Evolutionary conservation across 2,329 filamentous ascomycete genomes (phyloP).

Genomic region (Penicillium janthinellum): DNA sequence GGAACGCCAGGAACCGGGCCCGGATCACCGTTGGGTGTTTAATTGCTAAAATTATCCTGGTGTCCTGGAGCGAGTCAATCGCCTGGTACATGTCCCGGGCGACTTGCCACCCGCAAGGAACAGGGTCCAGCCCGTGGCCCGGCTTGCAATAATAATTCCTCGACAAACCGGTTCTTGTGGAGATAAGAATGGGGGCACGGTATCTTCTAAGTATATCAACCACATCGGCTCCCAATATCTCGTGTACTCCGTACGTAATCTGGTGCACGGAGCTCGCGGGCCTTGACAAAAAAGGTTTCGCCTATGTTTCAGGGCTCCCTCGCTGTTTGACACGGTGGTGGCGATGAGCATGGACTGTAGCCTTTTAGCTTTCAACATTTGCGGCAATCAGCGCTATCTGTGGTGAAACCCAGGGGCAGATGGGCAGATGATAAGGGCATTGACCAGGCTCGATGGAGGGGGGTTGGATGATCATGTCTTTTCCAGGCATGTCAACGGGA

Average conservation of each 20-base stretch:
- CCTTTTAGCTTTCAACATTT: neutral
- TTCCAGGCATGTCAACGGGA: neutral
- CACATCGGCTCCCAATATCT: neutral
- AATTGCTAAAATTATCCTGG: neutral
- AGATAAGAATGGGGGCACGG: no score
- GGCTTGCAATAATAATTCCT: neutral
- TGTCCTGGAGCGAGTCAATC: neutral
- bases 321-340: constrained; percentile 16
- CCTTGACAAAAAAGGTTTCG: constrained; percentile 14
- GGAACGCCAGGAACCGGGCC: constrained; percentile 17
- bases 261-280: constrained; percentile 5
- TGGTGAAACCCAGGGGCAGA: neutral
- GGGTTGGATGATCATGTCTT: neutral
- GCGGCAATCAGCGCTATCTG: neutral
- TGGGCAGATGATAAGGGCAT: neutral
- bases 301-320: constrained; percentile 19
- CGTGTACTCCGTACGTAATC: neutral
- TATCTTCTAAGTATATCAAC: no score
- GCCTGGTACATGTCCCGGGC: neutral
- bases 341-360: constrained; percentile 13
- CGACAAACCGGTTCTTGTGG: neutral
- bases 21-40: constrained; percentile 1
- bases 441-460: neutral
- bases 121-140: neutral
- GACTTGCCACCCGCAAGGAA: neutral